Evolutionary conservation across 192 early-diverging fungal species (phyloP).

Genomic region (Entomortierella lignicola): DNA sequence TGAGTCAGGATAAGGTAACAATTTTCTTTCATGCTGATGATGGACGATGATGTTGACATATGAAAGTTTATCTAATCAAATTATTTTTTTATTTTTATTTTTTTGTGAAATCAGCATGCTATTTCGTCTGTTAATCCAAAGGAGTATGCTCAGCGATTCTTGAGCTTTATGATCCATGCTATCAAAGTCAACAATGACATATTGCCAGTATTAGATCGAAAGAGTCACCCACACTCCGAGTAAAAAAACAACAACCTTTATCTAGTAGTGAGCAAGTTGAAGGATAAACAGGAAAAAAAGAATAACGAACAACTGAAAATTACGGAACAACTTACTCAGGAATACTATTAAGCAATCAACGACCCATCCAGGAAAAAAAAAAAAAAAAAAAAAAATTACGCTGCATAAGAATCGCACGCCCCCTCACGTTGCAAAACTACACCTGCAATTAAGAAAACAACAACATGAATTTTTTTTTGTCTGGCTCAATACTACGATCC

Average conservation of each 20-base stretch:
- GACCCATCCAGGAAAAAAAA: too few species aligned
- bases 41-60: not conserved
- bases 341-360: too few species aligned
- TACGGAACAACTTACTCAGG: not conserved
- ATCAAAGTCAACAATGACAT: constrained; percentile 47
- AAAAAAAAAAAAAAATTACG: too few species aligned
- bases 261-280: too few species aligned
- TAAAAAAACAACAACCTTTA: too few species aligned
- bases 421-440: too few species aligned
- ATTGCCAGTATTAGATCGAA: constrained; percentile 21
- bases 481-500: too few species aligned
- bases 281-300: too few species aligned
- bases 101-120: constrained; percentile 52
- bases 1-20: constrained; percentile 80
- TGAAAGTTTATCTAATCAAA: not conserved
- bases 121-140: constrained; percentile 91
- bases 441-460: too few species aligned
- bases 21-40: not conserved
- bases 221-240: constrained; percentile 46
- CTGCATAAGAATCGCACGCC: too few species aligned
- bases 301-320: not conserved
- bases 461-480: too few species aligned
- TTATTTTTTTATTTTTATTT: not conserved
- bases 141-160: constrained; percentile 90
- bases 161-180: constrained; percentile 80